phyloP scores from a whole-genome alignment of 768 basidiomycete species.

The Suillus occidentalis region DNA sequence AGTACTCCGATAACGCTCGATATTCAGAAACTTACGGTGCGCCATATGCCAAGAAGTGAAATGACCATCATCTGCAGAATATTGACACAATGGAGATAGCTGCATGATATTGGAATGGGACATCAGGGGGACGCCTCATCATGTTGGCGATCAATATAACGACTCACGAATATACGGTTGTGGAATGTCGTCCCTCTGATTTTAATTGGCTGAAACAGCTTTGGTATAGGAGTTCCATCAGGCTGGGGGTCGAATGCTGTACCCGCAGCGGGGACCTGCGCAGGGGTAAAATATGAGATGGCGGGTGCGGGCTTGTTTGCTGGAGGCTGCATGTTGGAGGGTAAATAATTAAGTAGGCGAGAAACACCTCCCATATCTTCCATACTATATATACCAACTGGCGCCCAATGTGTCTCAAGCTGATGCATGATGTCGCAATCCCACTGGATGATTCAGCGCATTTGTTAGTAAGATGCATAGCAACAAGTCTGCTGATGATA shows the following conservation, averaged over 20 bases:
- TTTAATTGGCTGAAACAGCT: conserved; percentile 54
- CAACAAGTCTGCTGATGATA: not conserved
- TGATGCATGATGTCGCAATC: not conserved
- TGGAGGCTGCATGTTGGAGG: conserved; percentile 6
- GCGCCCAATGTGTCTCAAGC: not conserved
- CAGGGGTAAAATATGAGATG: conserved; percentile 47
- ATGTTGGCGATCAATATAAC: not conserved
- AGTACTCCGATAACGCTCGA: not conserved
- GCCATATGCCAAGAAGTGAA: conserved; percentile 58
- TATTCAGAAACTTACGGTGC: conserved; percentile 33
- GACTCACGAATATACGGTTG: conserved; percentile 53
- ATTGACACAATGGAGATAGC: conserved; percentile 62
- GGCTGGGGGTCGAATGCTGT: conserved; percentile 43
- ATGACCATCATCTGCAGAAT: conserved; percentile 54
- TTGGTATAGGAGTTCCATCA: conserved; percentile 40
- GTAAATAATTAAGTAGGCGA: not conserved
- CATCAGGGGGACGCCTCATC: not conserved
- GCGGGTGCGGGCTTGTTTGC: conserved; percentile 42
- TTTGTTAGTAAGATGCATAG: not conserved
- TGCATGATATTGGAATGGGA: conserved; percentile 13
- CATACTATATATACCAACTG: not conserved
- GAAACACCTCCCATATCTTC: not conserved
- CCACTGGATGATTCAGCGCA: not conserved
- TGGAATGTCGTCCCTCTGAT: conserved; percentile 54
- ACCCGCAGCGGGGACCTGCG: conserved; percentile 44